These are phyloP conservation scores for Puccinia hordei DNA, from an alignment of 1,284 basidiomycete species.

Conservation along the genomic window DNA sequence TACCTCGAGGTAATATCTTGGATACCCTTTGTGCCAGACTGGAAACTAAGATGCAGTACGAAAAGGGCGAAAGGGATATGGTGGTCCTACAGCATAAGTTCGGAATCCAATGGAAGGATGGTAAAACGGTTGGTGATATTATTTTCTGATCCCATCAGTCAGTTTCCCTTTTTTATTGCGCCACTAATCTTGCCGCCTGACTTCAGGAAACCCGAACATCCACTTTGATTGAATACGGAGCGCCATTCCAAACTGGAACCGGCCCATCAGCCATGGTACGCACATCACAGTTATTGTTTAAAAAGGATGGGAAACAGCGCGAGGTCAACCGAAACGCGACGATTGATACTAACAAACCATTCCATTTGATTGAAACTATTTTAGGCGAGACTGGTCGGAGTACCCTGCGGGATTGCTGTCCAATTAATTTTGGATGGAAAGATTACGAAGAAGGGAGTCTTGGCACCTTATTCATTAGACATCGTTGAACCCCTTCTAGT, in stretches of 20 bases:
- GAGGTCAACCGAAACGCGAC: neutral
- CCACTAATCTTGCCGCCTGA: constrained; percentile 51
- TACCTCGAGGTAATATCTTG: constrained; percentile 76
- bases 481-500: constrained; percentile 79
- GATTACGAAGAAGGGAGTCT: constrained; percentile 76
- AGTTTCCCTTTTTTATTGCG: constrained; percentile 49
- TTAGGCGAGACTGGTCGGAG: constrained; percentile 68
- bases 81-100: constrained; percentile 99
- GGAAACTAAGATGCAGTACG: constrained; percentile 90
- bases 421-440: constrained; percentile 65
- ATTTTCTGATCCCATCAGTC: constrained; percentile 12
- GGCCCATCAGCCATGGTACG: constrained; percentile 91
- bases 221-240: constrained; percentile 88
- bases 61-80: constrained; percentile 85
- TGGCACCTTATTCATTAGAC: constrained; percentile 71
- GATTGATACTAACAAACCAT: neutral
- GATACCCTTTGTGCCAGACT: constrained; percentile 91
- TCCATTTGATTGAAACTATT: neutral
- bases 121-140: constrained; percentile 65
- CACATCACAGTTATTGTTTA: constrained; percentile 43
- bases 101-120: constrained; percentile 80
- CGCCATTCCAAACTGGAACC: constrained; percentile 63
- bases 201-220: constrained; percentile 80
- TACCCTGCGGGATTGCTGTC: constrained; percentile 90
- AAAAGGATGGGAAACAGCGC: neutral